Base-by-base conservation (phyloP, 177 flowering plant species). In the Telopea speciosissima region DNA sequence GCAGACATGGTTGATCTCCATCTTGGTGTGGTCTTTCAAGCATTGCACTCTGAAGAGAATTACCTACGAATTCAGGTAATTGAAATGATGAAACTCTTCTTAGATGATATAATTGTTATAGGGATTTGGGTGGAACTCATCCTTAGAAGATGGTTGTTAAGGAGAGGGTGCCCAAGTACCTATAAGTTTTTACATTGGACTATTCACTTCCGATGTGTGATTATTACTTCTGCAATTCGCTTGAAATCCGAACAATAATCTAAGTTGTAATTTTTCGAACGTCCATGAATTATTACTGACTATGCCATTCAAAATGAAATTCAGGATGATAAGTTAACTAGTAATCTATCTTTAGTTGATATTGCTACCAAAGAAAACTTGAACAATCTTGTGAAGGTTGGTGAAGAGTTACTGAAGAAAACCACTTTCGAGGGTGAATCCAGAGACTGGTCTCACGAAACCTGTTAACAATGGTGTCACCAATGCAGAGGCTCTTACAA, bases 291-390 rank as follows among this genome's bases (percentile, higher is more conserved):
- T 33, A 33, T 82, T 1, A 62, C 25, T 54, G 87, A 86, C 36
- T 83, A 76, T 36, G 65, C 65, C 14, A 0, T 8, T 56, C 14
- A 3, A 19, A 56, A 21, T 24, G 1, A 16, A 19, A 19, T 31
- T 49, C 62, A 86, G 90, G 90, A 87, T 36, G 86, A 85, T 60
- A 68, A 78, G 21, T 70, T 87, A 54, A 25, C 4, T 0, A 84
- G 82, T 42, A 60, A 19, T 8, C 66, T 44, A 14, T 21, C 86
- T 22, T 81, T 89, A 0, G 72, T 72, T 1, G 89, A 85, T 60
- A 12, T 77, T 0, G 67, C 86, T 3, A 85, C 89, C 8, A 75
- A 73, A 68, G 73, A 79, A 40, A 84, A 84, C 67, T 66, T 87
- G 68, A n/a, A 72, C 16, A 72, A 75, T 62, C 80, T 83, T 49